phyloP scores from a whole-genome alignment of 768 basidiomycete species.

The Boletellus sp. region DNA sequence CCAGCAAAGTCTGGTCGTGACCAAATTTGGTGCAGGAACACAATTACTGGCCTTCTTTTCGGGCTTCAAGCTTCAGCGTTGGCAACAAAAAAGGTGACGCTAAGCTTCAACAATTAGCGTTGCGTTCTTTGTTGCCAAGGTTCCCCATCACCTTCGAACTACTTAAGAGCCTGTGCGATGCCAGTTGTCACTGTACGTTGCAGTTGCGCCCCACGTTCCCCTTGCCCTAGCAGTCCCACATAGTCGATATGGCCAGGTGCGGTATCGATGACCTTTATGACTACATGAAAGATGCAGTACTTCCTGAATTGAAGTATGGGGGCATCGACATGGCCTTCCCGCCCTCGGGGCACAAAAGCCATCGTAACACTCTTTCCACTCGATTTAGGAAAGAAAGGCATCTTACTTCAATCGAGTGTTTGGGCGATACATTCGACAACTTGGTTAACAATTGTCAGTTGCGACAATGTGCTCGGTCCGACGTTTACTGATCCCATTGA shows the following conservation, averaged over 20 bases:
- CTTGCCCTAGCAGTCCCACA: not conserved
- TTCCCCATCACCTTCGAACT: not conserved
- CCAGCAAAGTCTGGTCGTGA: conserved; percentile 22
- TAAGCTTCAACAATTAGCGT: conserved; percentile 16
- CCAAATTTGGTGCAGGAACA: conserved; percentile 9
- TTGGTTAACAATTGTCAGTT: conserved; percentile 29
- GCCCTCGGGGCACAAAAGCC: conserved; percentile 33
- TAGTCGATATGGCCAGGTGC: conserved; percentile 23
- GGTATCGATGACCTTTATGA: conserved; percentile 33
- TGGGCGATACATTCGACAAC: conserved; percentile 26
- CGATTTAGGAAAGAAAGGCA: conserved; percentile 33
- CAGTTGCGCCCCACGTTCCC: not conserved
- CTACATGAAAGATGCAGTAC: conserved; percentile 33
- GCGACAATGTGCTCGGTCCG: not conserved
- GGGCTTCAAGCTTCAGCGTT: too few species aligned
- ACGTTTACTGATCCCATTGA: conserved; percentile 2
- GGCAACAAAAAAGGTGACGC: too few species aligned
- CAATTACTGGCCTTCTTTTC: not conserved
- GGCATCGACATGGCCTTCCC: conserved; percentile 14
- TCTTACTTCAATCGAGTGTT: conserved; percentile 26
- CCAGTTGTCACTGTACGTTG: not conserved
- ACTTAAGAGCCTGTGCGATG: conserved; percentile 17
- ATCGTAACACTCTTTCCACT: conserved; percentile 32
- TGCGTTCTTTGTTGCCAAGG: conserved; percentile 22
- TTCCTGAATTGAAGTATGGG: conserved; percentile 31